phyloP scores from a whole-genome alignment of 108 stramenopile genomes.

The Fragilariopsis cylindrus region DNA sequence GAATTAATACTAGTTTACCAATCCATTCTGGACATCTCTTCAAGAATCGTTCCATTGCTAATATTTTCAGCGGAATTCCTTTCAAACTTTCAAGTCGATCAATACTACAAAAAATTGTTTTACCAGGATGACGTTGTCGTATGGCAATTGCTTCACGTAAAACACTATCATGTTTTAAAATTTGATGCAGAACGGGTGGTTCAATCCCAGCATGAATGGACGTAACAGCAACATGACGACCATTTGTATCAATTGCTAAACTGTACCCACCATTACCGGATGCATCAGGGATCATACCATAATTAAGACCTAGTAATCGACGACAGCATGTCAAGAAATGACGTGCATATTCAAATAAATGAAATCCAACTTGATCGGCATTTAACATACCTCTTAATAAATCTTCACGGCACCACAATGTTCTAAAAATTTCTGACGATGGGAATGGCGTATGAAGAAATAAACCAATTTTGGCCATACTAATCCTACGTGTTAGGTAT shows the following conservation, averaged over 20 bases:
- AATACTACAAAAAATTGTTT: conserved; percentile 88
- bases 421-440: conserved; percentile 96
- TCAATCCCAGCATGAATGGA: conserved; percentile 97
- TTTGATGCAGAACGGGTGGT: conserved; percentile 81
- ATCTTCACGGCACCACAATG: conserved; percentile 92
- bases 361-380: conserved; percentile 99
- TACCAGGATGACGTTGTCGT: conserved; percentile 73
- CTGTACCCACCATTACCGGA: conserved; percentile 73
- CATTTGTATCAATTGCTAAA: conserved; percentile 90
- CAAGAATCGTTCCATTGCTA: conserved; percentile 93
- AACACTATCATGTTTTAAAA: conserved; percentile 64
- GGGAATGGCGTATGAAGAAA: conserved; percentile 99
- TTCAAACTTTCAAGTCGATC: conserved; percentile 95
- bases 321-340: conserved; percentile 98
- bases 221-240: conserved; percentile 91
- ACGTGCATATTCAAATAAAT: conserved; percentile 98
- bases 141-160: conserved; percentile 56
- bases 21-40: conserved; percentile 86
- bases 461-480: conserved; percentile 89
- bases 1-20: conserved; percentile 93
- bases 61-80: conserved; percentile 95
- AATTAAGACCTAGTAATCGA: conserved; percentile 93
- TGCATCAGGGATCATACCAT: conserved; percentile 91
- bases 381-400: conserved; percentile 94
- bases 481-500: conserved; percentile 83